Percentiles rank a stretch among this genome's conserved stretches.
Evolutionary conservation across 169 alveolate genomes (phyloP).

Genomic region (Plasmodium vinckei): DNA sequence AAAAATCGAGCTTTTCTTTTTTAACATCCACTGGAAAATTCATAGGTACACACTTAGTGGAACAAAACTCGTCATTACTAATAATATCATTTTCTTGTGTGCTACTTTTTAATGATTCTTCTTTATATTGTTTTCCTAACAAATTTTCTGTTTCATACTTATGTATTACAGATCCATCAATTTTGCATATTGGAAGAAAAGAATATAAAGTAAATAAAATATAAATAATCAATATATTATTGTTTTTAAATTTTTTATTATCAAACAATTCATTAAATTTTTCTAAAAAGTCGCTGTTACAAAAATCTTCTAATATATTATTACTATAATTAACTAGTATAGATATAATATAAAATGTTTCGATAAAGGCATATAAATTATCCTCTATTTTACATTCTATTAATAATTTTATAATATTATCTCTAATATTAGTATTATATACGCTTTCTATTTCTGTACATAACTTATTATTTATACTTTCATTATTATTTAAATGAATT

Average conservation of each 20-base stretch:
- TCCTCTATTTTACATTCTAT: conserved; percentile 75
- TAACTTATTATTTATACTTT: conserved; percentile 38
- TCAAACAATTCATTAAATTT: conserved; percentile 47
- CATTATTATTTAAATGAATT: conserved; percentile 52
- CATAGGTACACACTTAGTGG: not conserved
- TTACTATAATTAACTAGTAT: conserved; percentile 57
- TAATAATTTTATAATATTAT: conserved; percentile 67
- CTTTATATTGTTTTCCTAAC: not conserved
- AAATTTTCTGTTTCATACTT: conserved; percentile 32
- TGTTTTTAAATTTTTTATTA: conserved; percentile 49
- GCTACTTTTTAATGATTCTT: not conserved
- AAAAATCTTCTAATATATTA: conserved; percentile 58
- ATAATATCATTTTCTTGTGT: not conserved
- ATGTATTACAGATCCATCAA: conserved; percentile 38
- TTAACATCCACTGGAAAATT: conserved; percentile 69
- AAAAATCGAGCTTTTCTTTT: conserved; percentile 53
- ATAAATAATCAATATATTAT: conserved; percentile 53
- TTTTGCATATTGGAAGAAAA: conserved; percentile 67
- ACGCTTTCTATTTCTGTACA: conserved; percentile 73
- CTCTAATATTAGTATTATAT: conserved; percentile 51
- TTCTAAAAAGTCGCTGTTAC: conserved; percentile 43
- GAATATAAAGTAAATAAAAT: conserved; percentile 64
- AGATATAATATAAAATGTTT: conserved; percentile 73
- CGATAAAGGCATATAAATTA: conserved; percentile 73
- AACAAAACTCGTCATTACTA: not conserved